phyloP scores from a whole-genome alignment of 768 basidiomycete genomes.

The Asterophora lycoperdoides region DNA sequence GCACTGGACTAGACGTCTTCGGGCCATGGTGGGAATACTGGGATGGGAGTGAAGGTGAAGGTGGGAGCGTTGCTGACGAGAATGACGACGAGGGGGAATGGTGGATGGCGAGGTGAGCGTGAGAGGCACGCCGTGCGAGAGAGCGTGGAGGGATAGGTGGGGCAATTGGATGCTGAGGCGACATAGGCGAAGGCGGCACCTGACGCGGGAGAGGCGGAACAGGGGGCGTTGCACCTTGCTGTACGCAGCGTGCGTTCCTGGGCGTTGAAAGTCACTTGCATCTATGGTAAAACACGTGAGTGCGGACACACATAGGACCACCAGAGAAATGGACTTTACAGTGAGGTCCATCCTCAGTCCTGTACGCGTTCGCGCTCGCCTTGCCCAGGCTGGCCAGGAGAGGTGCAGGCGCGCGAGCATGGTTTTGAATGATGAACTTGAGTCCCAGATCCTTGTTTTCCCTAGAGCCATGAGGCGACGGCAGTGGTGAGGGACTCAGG shows the following conservation, averaged over 20 bases:
- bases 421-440: conserved; percentile 61
- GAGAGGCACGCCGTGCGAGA: conserved; percentile 20
- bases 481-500: neutral
- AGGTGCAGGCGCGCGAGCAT: conserved; percentile 53
- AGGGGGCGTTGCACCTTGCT: conserved; percentile 11
- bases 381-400: conserved; percentile 73
- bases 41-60: no score
- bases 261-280: conserved; percentile 65
- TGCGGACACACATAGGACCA: neutral
- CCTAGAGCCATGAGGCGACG: neutral
- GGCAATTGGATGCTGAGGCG: conserved; percentile 17
- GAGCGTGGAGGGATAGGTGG: conserved; percentile 5
- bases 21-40: conserved; percentile 6
- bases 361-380: conserved; percentile 66
- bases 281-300: conserved; percentile 35
- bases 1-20: neutral
- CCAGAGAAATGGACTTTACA: conserved; percentile 33
- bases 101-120: conserved; percentile 17
- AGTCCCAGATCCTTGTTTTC: conserved; percentile 20
- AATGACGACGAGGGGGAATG: no score
- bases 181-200: conserved; percentile 22
- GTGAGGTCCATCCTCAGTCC: conserved; percentile 70
- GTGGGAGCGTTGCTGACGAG: neutral
- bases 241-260: conserved; percentile 63
- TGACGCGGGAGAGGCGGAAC: conserved; percentile 14